phyloP scores from a whole-genome alignment of 2,329 filamentous ascomycete species.

The Remersonia thermophila region DNA sequence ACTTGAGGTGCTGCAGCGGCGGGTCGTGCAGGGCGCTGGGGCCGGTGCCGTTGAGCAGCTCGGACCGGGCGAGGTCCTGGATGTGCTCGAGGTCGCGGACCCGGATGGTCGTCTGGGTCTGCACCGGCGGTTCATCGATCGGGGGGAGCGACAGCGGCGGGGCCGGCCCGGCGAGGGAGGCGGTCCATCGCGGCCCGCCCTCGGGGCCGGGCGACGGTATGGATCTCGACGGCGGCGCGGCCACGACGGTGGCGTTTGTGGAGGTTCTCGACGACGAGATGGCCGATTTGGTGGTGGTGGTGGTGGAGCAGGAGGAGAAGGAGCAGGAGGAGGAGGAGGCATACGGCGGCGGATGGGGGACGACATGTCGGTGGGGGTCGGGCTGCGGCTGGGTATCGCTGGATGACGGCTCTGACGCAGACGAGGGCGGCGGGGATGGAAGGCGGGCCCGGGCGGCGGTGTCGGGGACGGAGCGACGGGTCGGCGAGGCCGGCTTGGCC shows the following conservation, averaged over 20 bases:
- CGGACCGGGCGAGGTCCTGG: conserved; percentile 72
- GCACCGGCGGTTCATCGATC: conserved; percentile 19
- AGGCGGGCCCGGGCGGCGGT: conserved; percentile 31
- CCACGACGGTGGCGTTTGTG: conserved; percentile 13
- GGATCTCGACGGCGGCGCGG: conserved; percentile 12
- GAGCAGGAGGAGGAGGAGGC: too few relatives aligned
- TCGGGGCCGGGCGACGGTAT: conserved; percentile 28
- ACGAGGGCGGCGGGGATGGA: conserved; percentile 43
- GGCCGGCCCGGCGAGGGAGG: conserved; percentile 17
- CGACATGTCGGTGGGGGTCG: conserved; percentile 14
- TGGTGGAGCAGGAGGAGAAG: conserved; percentile 11
- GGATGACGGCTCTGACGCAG: conserved; percentile 28
- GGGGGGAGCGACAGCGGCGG: conserved; percentile 19
- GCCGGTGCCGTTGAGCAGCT: conserved; percentile 46
- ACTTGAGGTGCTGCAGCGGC: conserved; percentile 49
- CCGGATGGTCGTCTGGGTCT: conserved; percentile 50
- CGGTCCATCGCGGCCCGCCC: conserved; percentile 16
- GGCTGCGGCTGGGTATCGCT: conserved; percentile 20
- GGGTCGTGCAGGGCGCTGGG: conserved; percentile 39
- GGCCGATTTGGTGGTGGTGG: conserved; percentile 21
- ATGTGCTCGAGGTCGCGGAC: conserved; percentile 86
- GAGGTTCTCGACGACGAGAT: conserved; percentile 16
- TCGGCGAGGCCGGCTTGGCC: conserved; percentile 4
- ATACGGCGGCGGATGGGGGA: too few relatives aligned
- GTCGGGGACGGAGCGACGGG: conserved; percentile 22